Evolutionary conservation across 2,329 filamentous ascomycete genomes (phyloP).

Genomic region (Cyphellophora europaea): DNA sequence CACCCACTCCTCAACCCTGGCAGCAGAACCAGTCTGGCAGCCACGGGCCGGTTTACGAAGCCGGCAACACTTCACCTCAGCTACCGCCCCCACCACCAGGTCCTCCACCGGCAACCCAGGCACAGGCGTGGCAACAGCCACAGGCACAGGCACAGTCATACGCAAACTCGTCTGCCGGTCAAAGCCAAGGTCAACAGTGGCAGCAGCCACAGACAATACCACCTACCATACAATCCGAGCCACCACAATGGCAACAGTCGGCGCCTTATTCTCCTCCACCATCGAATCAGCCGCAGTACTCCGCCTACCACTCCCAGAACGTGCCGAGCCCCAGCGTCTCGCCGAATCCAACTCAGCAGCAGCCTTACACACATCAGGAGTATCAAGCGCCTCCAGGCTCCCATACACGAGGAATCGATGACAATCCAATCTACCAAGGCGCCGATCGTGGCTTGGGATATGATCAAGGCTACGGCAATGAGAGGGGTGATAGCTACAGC

Average conservation of each 20-base stretch:
- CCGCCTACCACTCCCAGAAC: conserved; percentile 3
- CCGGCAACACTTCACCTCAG: conserved; percentile 3
- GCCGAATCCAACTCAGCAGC: conserved; percentile 9
- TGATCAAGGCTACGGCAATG: conserved; percentile 23
- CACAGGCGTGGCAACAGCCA: no score
- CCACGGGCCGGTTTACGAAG: neutral
- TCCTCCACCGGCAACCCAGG: no score
- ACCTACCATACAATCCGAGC: no score
- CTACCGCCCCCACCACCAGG: conserved; percentile 7
- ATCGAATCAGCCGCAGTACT: conserved; percentile 7
- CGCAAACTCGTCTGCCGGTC: no score
- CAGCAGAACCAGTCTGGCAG: neutral
- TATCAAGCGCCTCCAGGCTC: conserved; percentile 9
- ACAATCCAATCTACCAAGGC: conserved; percentile 25
- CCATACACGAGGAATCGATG: conserved; percentile 14
- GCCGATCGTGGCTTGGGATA: conserved; percentile 26
- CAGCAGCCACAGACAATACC: no score
- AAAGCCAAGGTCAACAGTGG: no score
- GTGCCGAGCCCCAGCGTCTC: conserved; percentile 8
- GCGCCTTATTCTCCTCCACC: neutral
- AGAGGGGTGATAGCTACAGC: conserved; percentile 20
- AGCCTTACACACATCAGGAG: conserved; percentile 12
- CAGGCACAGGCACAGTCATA: no score
- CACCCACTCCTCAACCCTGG: neutral
- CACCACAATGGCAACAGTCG: neutral